Base-by-base conservation (phyloP, 2,329 filamentous ascomycete genomes). In the Aspergillus glaucus region DNA sequence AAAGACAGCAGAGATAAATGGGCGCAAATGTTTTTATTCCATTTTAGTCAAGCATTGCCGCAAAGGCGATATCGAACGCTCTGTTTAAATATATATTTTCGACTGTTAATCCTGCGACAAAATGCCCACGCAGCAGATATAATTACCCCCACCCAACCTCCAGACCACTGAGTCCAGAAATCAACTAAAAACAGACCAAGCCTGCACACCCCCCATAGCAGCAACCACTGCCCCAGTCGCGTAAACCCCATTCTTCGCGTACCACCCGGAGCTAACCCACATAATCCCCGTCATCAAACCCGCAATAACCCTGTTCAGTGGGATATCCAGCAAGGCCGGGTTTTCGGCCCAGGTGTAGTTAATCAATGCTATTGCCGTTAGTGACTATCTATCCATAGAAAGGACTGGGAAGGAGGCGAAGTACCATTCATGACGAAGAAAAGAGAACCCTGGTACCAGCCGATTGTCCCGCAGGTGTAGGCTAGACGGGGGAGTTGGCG, bases 371-470 rank as follows among this genome's bases (percentile, higher is more conserved):
- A 26, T 12, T 12, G 12, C 12, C 21, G 6, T 41, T 12, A 46
- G n/a, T 19, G 41, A 9, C 14, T 28, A 21, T 15, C 5, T 30
- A 6, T 22, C 4, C 6, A 6, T 22, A 12, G 34, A n/a, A 15
- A 15, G 34, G n/a, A 37, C 6, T 3, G 34, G 17, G 15, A 6
- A 9, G 34, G 24, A 5, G 22, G 46, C 21, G 22, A 22, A 21
- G 26, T 42, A 60, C 57, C 59, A 8, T 50, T 58, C 26, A 61
- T 49, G 10, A 61, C 9, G 43, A 61, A 55, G 36, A 55, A 61
- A 1, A 45, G 56, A 45, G 57, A 59, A 2, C 59, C 59, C 46
- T 61, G 59, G n/a, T 55, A 62, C 59, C 59, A 62, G 12, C 59
- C 59, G 2, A 51, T 57, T 8, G 48, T 54, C 17, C 53, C 56